Evolutionary conservation across 805 yeast species (phyloP).

Genomic region (Yarrowia divulgata): DNA sequence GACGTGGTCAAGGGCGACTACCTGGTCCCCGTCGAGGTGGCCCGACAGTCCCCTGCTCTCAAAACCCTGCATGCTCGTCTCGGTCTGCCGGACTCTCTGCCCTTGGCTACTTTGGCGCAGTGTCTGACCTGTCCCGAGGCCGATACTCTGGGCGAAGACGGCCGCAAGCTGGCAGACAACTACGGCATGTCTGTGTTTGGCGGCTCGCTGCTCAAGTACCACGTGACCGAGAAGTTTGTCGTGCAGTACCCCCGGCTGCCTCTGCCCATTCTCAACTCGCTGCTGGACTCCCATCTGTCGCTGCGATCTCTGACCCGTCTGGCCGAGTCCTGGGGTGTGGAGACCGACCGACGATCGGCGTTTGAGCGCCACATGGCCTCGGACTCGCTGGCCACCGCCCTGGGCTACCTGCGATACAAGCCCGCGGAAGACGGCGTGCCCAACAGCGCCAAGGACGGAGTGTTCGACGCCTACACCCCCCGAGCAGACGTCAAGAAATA

Average conservation of each 20-base stretch:
- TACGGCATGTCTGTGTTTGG: slow-evolving; percentile 85
- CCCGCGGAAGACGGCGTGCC: slow-evolving; percentile 41
- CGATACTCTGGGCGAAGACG: slow-evolving; percentile 51
- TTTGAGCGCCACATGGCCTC: slow-evolving; percentile 71
- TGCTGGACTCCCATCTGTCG: slow-evolving; percentile 78
- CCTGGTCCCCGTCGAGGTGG: slow-evolving; percentile 58
- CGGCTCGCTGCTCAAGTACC: slow-evolving; percentile 73
- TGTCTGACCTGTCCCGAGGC: slow-evolving; percentile 67
- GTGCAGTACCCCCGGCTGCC: slow-evolving; percentile 91
- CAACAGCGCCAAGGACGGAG: slow-evolving; percentile 42
- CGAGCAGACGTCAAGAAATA: slow-evolving; percentile 56
- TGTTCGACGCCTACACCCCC: slow-evolving; percentile 49
- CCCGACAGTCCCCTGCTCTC: slow-evolving; percentile 70
- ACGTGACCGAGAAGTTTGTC: slow-evolving; percentile 75
- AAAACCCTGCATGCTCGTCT: slow-evolving; percentile 81
- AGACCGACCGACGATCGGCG: slow-evolving; percentile 69
- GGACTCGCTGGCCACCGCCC: slow-evolving; percentile 69
- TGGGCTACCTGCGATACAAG: slow-evolving; percentile 58
- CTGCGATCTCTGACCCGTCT: slow-evolving; percentile 67
- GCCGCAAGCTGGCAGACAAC: slow-evolving; percentile 68
- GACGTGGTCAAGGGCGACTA: slow-evolving; percentile 4
- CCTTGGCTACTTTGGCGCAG: slow-evolving; percentile 76
- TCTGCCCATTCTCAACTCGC: slow-evolving; percentile 72
- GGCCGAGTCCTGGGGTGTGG: slow-evolving; percentile 88
- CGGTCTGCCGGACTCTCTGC: slow-evolving; percentile 62